phyloP scores from a whole-genome alignment of 805 yeast genomes.

The Blastobotrys muscicola region DNA sequence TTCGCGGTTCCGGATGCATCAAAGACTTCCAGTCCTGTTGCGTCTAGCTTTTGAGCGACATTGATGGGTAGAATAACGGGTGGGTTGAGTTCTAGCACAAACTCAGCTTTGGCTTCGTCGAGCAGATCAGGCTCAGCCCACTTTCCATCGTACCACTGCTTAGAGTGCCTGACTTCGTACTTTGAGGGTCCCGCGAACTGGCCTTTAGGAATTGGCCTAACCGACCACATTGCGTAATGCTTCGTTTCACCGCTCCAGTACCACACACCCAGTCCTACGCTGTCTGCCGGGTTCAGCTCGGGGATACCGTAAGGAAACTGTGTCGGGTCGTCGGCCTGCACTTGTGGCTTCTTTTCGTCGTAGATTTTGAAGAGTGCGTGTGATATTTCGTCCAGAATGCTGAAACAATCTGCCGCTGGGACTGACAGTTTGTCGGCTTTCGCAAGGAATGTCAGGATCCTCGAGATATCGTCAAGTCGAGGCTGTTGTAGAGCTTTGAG shows the following conservation, averaged over 20 bases:
- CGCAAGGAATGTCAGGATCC: slow-evolving; percentile 25
- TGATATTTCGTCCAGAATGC: slow-evolving; percentile 24
- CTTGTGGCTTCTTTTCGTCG: background rate
- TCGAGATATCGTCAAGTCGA: slow-evolving; percentile 26
- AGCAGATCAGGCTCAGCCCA: slow-evolving; percentile 12
- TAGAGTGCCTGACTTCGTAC: slow-evolving; percentile 11
- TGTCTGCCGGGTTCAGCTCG: slow-evolving; percentile 21
- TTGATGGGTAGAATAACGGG: slow-evolving; percentile 23
- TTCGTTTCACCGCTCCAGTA: slow-evolving; percentile 18
- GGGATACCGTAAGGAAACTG: slow-evolving; percentile 22
- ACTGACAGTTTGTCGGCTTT: slow-evolving; percentile 27
- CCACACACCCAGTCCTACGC: slow-evolving; percentile 27
- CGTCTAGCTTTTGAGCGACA: slow-evolving; percentile 11
- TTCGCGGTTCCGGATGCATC: background rate
- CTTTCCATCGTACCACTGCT: slow-evolving; percentile 15
- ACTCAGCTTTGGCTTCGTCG: slow-evolving; percentile 23
- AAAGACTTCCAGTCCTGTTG: slow-evolving; percentile 8
- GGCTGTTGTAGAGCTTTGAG: slow-evolving; percentile 22
- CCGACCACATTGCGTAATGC: slow-evolving; percentile 17
- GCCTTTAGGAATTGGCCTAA: slow-evolving; percentile 14
- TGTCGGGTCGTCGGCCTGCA: slow-evolving; percentile 1
- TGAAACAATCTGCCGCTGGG: slow-evolving; percentile 28
- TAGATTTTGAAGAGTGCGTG: slow-evolving; percentile 19
- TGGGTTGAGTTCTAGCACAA: slow-evolving; percentile 27
- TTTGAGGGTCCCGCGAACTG: slow-evolving; percentile 9